phyloP scores from a whole-genome alignment of 805 yeast species.

The Yamadazyma sp. region DNA sequence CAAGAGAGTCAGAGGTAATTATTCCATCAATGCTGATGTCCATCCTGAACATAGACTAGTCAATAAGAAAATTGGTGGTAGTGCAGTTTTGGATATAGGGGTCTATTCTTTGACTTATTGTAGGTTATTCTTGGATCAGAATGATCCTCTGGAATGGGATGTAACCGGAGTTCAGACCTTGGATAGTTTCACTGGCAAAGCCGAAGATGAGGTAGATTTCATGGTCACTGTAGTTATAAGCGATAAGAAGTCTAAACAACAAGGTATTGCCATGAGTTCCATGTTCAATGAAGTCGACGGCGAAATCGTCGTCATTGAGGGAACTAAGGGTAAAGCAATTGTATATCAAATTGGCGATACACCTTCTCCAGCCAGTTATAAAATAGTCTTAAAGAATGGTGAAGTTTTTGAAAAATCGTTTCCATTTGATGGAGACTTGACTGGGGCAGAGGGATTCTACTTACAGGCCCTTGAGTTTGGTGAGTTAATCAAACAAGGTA shows the following conservation, averaged over 20 bases:
- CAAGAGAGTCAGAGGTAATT: constrained; percentile 42
- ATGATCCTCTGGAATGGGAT: constrained; percentile 18
- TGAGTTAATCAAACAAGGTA: constrained; percentile 37
- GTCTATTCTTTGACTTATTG: constrained; percentile 47
- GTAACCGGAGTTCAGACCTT: constrained; percentile 21
- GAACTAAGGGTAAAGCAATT: constrained; percentile 20
- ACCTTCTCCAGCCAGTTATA: constrained; percentile 11
- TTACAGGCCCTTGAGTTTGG: constrained; percentile 48
- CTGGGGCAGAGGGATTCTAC: constrained; percentile 45
- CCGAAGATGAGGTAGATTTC: constrained; percentile 39
- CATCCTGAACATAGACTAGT: constrained; percentile 27
- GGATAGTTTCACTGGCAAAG: constrained; percentile 28
- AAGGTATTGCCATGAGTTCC: constrained; percentile 32
- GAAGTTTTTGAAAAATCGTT: constrained; percentile 25
- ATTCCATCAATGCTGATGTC: constrained; percentile 25
- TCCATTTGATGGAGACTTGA: constrained; percentile 11
- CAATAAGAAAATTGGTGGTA: constrained; percentile 47
- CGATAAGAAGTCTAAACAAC: constrained; percentile 34
- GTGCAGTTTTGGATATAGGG: constrained; percentile 55
- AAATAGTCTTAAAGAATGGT: constrained; percentile 25
- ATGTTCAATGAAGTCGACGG: constrained; percentile 21
- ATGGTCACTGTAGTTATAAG: constrained; percentile 30
- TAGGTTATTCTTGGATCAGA: constrained; percentile 32
- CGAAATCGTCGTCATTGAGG: constrained; percentile 24
- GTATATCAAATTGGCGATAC: constrained; percentile 12